Percentiles rank a stretch among this genome's conserved stretches.
phyloP scores from a whole-genome alignment of 2,329 filamentous ascomycete species.

The Mycosphaerella arachidis region DNA sequence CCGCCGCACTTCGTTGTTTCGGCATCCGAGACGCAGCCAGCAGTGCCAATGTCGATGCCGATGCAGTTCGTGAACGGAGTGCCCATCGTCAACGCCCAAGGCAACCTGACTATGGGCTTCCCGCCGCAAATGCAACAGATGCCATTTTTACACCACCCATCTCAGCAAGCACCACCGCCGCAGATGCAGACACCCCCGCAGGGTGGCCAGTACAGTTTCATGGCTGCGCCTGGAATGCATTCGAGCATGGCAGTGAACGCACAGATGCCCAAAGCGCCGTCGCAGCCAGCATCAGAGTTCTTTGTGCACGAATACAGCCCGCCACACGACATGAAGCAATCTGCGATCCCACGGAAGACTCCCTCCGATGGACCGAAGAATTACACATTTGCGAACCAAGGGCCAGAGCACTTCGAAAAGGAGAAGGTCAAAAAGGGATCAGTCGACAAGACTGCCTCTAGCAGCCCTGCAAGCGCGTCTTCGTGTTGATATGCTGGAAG shows the following conservation, averaged over 20 bases:
- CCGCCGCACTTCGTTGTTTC: conserved; percentile 13
- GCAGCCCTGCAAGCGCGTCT: conserved; percentile 20
- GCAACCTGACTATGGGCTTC: conserved; percentile 23
- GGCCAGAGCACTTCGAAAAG: conserved; percentile 41
- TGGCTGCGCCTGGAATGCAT: conserved; percentile 13
- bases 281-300: conserved; percentile 32
- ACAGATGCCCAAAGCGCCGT: conserved; percentile 27
- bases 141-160: conserved; percentile 21
- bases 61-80: conserved; percentile 25
- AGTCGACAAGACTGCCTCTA: conserved; percentile 11
- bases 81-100: conserved; percentile 25
- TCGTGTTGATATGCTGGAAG: conserved; percentile 7
- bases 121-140: conserved; percentile 23
- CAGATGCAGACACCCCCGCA: conserved; percentile 14
- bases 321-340: conserved; percentile 37
- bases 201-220: conserved; percentile 18
- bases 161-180: conserved; percentile 10
- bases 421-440: conserved; percentile 23
- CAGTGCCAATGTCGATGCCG: conserved; percentile 4
- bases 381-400: conserved; percentile 47
- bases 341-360: conserved; percentile 31
- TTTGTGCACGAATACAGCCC: conserved; percentile 47
- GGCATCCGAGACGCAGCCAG: conserved; percentile 6
- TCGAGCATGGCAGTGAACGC: conserved; percentile 25
- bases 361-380: conserved; percentile 37